Conservation (phyloP, 2,329 filamentous ascomycete genomes). For the Colletotrichum godetiae region DNA sequence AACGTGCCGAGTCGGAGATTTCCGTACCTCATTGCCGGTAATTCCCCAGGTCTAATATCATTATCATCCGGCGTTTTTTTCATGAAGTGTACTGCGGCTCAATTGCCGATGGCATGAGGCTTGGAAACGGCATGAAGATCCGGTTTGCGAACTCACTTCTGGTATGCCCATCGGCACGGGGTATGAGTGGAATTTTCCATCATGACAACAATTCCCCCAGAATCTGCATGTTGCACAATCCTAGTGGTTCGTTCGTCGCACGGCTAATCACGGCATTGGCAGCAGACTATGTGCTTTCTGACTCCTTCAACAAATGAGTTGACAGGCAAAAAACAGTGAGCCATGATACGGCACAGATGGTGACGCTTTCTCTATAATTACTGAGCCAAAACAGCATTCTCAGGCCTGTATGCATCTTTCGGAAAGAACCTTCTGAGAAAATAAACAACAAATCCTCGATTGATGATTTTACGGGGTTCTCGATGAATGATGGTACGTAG, state of each 20-base stretch:
- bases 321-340: too few species aligned
- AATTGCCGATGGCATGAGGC: too few species aligned
- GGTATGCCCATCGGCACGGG: not conserved
- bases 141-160: not conserved
- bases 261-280: not conserved
- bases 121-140: not conserved
- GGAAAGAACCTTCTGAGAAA: too few species aligned
- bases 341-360: too few species aligned
- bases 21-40: constrained; percentile 9
- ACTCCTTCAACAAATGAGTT: too few species aligned
- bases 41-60: not conserved
- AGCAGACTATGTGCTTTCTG: not conserved
- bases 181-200: not conserved
- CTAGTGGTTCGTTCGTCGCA: not conserved
- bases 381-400: too few species aligned
- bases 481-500: too few species aligned
- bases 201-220: not conserved
- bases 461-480: too few species aligned
- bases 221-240: not conserved
- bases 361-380: too few species aligned
- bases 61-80: not conserved
- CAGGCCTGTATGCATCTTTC: too few species aligned
- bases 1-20: constrained; percentile 12
- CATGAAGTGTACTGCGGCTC: not conserved
- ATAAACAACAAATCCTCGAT: too few species aligned